Base-by-base conservation (phyloP, 2,329 filamentous ascomycete genomes). In the Phoma sp. region DNA sequence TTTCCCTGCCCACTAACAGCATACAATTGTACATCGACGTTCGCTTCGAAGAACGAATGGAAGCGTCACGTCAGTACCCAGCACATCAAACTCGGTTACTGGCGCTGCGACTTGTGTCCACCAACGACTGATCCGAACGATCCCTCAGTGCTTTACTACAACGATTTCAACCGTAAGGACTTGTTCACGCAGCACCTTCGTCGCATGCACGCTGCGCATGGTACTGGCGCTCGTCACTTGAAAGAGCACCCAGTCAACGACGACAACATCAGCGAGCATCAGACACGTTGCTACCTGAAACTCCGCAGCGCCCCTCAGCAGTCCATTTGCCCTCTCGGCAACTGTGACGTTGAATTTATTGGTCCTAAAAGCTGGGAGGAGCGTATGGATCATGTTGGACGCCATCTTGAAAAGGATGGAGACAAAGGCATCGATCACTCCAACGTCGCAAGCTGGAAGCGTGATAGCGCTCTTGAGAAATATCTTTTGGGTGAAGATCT, bases 31-130 rank as follows among this genome's bases (percentile, higher is more conserved):
- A 61, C 58, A 0, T 84, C 86, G 2, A 86, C 82, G 0, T 96
- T 96, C 68, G 82, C 83, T 3, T 87, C 83, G 62, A 96, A 96
- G 77, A 96, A 96, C 70, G 93, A 97, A 73, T 97, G 93, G 93
- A 97, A 97, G 74, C 86, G 93, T 0, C 93, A 98, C 70, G 86
- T 93, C 65, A 78, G 81, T 29, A 89, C 89, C 0, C 89, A 96
- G 69, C 93, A 98, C 69, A 79, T 96, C 22, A 84, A 87, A 48
- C 79, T 90, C 3, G 78, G 83, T 39, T 89, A 87, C 75, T 97
- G 88, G 85, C 80, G 88, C 52, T 98, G 93, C 77, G 83, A 87
- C 60, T 79, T 89, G 29, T 88, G 85, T 57, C 68, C 74, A 7
- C 72, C 54, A n/a, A 69, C 60, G n/a, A 62, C 69, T 14, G 72